Evolutionary conservation across 1,284 basidiomycete genomes (phyloP).

Genomic region (Puccinia polysora): DNA sequence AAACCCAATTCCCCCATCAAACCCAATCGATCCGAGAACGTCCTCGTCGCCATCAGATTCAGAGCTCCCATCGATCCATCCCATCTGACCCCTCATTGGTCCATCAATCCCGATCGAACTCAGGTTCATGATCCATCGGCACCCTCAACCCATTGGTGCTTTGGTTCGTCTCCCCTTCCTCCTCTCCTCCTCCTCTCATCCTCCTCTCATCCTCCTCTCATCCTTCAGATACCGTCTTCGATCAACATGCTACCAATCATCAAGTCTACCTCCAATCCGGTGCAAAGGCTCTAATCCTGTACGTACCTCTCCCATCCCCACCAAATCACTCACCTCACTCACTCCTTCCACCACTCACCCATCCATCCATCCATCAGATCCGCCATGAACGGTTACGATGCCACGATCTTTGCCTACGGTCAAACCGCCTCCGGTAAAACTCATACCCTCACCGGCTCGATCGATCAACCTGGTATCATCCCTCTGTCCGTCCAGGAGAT

Average conservation of each 20-base stretch:
- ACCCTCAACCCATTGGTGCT: constrained; percentile 7
- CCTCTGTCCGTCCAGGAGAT: constrained; percentile 71
- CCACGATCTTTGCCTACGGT: constrained; percentile 89
- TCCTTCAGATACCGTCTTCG: constrained; percentile 17
- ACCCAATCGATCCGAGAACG: background rate
- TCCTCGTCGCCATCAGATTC: constrained; percentile 16
- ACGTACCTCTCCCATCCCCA: background rate
- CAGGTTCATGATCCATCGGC: background rate
- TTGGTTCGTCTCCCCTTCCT: background rate
- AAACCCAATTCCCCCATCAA: constrained; percentile 8
- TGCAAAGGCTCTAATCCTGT: constrained; percentile 24
- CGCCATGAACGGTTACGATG: constrained; percentile 96
- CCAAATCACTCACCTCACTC: background rate
- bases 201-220: background rate
- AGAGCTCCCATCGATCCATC: constrained; percentile 8
- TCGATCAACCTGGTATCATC: constrained; percentile 85
- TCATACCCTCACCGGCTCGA: constrained; percentile 76
- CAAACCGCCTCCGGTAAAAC: constrained; percentile 84
- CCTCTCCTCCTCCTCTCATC: background rate
- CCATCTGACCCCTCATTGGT: background rate
- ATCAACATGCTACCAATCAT: background rate
- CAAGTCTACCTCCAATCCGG: constrained; percentile 18
- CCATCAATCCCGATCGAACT: background rate
- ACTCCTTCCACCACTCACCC: constrained; percentile 50
- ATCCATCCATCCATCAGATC: constrained; percentile 58